Base-by-base conservation (phyloP, 306 rosid species). In the Pterocarpus macrocarpus region DNA sequence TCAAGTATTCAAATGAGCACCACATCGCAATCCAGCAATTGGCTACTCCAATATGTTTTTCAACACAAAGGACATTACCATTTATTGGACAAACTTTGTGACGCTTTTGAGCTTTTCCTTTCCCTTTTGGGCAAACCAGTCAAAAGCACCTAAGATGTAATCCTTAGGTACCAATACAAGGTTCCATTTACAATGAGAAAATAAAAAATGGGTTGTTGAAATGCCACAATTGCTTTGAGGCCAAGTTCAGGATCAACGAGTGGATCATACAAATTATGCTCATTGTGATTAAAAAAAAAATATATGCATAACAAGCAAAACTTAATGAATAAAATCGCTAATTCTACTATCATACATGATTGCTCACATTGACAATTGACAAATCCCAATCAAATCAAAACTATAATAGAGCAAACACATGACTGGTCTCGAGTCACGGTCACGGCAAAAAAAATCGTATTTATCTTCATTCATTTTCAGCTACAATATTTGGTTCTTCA, bases 401-500 rank as follows among this genome's bases (percentile, higher is more conserved):
- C 82, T 62, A 73, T 76, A 56, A 64, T 56, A 11, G 55, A 53
- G 41, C 69, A 69, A 53, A 17, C 6, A 17, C 35, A 43, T 15
- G 41, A 32, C 58, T 58, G 50, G 43, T 39, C 55, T 16, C 2
- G 45, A 43, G 66, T 75, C 66, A 78, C 34, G 57, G 66, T 75
- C 66, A 78, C 34, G 57, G 81, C 53, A 71, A 64, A 58, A 64
- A 64, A 71, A 73, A 77, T 45, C 35, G 41, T 75, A 73, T 55
- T 30, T 32, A 16, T 78, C 76, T 58, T 92, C 89, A 95, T 89
- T 95, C 97, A 35, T 83, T 89, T 71, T 87, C 98, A 4, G 98
- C 93, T 50, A 95, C 57, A 70, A 95, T 72, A 78, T 90, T 88
- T 28, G 99, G 99, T 56, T 89, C 93, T 77, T 93, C 98, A 41